These are phyloP conservation scores for Rhodotorula sp. DNA, from an alignment of 1,284 basidiomycete species.

Conservation along the genomic window DNA sequence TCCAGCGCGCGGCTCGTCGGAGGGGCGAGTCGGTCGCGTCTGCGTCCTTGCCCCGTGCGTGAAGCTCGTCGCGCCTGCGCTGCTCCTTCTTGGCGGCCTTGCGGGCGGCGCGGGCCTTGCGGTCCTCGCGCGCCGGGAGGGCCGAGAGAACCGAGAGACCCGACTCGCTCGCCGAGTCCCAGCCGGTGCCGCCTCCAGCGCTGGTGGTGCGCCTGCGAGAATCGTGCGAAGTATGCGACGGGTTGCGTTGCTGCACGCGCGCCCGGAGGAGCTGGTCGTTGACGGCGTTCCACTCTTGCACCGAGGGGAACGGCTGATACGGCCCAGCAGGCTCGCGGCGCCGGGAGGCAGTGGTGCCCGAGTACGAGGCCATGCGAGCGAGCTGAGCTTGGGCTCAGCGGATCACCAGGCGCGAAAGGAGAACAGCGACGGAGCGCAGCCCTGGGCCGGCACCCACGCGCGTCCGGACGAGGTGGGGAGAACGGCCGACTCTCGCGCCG, in stretches of 20 bases:
- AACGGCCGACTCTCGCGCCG: too few species aligned
- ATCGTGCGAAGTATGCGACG: constrained; percentile 11
- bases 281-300: neutral
- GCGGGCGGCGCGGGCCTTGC: neutral
- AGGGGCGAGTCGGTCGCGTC: constrained; percentile 27
- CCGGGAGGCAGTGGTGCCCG: neutral
- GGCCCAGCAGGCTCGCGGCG: neutral
- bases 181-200: neutral
- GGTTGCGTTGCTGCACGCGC: neutral
- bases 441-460: too few species aligned
- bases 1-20: constrained; percentile 11
- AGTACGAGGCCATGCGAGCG: neutral
- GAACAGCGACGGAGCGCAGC: too few species aligned
- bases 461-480: too few species aligned
- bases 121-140: neutral
- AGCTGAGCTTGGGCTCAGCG: neutral
- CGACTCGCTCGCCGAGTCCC: constrained; percentile 19
- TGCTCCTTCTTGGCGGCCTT: constrained; percentile 1
- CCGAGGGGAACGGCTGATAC: constrained; percentile 3
- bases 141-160: constrained; percentile 20
- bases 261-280: constrained; percentile 8
- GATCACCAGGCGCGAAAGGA: neutral
- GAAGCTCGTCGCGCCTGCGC: neutral
- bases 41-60: neutral
- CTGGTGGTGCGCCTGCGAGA: neutral